phyloP scores from a whole-genome alignment of 169 alveolate species.

The Eimeria brunetti region DNA sequence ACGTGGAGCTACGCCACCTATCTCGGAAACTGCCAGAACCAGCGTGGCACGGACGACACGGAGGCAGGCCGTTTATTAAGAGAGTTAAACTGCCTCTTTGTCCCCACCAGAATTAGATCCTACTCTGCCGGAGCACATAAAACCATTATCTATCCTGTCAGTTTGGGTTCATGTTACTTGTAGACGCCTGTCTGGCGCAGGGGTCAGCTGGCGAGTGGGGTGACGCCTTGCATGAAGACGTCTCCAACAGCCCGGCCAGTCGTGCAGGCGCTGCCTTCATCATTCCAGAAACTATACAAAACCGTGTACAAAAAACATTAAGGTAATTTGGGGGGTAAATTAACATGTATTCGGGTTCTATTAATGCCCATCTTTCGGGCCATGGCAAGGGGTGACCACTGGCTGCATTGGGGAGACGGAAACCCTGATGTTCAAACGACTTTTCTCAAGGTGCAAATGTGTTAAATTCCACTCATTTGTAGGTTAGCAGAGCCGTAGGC shows the following conservation, averaged over 20 bases:
- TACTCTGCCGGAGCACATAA: background rate
- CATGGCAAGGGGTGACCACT: background rate
- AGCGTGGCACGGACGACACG: constrained; percentile 30
- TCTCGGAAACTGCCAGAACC: constrained; percentile 22
- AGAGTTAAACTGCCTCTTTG: background rate
- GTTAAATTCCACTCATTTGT: background rate
- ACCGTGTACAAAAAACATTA: background rate
- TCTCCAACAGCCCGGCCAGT: constrained; percentile 48
- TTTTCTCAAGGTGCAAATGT: background rate
- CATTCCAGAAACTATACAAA: background rate
- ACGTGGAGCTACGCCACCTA: constrained; percentile 21
- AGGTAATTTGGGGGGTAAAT: background rate
- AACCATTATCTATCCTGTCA: constrained; percentile 32
- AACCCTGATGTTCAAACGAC: background rate
- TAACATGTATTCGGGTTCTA: background rate
- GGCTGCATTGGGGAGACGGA: background rate
- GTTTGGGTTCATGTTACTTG: background rate
- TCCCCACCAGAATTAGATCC: background rate
- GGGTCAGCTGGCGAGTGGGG: constrained; percentile 62
- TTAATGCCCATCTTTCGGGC: background rate
- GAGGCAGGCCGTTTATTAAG: background rate
- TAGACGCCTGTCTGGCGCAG: constrained; percentile 27
- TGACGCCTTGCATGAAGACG: constrained; percentile 53
- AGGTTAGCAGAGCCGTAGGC: no score
- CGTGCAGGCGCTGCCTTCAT: background rate